Conservation (phyloP, 2,329 filamentous ascomycete genomes). For the Cadophora malorum region DNA sequence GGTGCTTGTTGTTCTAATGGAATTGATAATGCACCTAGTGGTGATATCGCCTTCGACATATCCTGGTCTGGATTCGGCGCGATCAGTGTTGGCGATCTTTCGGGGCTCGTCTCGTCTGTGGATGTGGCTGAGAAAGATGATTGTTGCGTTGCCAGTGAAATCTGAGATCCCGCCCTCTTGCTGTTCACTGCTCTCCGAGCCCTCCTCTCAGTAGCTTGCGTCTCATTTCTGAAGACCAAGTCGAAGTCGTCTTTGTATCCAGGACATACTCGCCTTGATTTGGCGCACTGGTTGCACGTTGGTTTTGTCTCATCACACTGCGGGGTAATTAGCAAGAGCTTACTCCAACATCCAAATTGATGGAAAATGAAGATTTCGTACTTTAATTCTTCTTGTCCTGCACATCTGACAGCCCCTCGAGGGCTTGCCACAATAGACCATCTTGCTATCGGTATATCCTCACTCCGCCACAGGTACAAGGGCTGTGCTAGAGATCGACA, state of each 20-base stretch:
- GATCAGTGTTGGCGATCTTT: conserved; percentile 21
- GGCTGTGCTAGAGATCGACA: conserved; percentile 15
- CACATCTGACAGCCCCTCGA: conserved; percentile 77
- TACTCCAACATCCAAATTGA: background rate
- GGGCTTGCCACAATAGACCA: conserved; percentile 72
- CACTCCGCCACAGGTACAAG: background rate
- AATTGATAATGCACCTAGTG: conserved; percentile 50
- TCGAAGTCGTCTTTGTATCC: conserved; percentile 77
- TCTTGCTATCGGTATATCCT: conserved; percentile 45
- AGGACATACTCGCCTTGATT: conserved; percentile 67
- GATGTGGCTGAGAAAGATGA: conserved; percentile 20
- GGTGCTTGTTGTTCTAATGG: conserved; percentile 61
- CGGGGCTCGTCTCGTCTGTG: conserved; percentile 9
- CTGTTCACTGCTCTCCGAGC: conserved; percentile 61
- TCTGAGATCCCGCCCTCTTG: conserved; percentile 49
- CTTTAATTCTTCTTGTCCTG: conserved; percentile 75
- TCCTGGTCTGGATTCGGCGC: conserved; percentile 26
- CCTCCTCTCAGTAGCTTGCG: conserved; percentile 68
- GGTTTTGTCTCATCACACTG: conserved; percentile 73
- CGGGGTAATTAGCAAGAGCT: background rate
- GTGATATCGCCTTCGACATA: conserved; percentile 20
- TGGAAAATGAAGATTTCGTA: conserved; percentile 46
- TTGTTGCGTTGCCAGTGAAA: conserved; percentile 28
- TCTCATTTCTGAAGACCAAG: conserved; percentile 75
- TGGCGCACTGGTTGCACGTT: conserved; percentile 68